Percentiles rank a stretch among this genome's conserved stretches.
These are phyloP conservation scores for Globisporangium heterothallicum DNA, from an alignment of 352 stramenopile genomes.

Conservation along the genomic window DNA sequence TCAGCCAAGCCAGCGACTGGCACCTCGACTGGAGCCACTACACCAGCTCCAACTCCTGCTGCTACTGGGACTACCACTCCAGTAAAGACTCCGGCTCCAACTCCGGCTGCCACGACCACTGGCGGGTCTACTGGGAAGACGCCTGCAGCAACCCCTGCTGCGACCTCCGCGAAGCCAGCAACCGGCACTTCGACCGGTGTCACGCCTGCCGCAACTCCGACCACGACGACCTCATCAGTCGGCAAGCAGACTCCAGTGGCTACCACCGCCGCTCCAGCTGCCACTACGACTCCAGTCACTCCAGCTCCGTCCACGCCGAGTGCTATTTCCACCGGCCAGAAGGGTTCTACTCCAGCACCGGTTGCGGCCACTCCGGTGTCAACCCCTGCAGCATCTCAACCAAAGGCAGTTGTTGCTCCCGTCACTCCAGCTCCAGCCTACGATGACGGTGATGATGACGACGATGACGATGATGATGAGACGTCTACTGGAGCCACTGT, in stretches of 20 bases:
- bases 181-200: neutral
- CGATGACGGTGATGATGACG: neutral
- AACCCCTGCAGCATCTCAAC: neutral
- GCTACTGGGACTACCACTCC: slow-evolving; percentile 3
- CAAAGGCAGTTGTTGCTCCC: neutral
- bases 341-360: neutral
- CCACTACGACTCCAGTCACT: slow-evolving; percentile 2
- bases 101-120: slow-evolving; percentile 1
- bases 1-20: slow-evolving; percentile 10
- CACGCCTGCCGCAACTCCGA: neutral
- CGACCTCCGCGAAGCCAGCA: slow-evolving; percentile 4
- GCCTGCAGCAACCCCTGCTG: slow-evolving; percentile 3
- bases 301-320: neutral
- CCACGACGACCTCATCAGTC: neutral
- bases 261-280: slow-evolving; percentile 1
- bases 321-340: neutral
- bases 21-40: neutral
- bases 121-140: neutral
- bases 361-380: slow-evolving; percentile 1
- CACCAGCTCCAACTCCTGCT: slow-evolving; percentile 11
- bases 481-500: neutral
- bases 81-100: slow-evolving; percentile 7
- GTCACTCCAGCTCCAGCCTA: slow-evolving; percentile 3
- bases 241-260: neutral
- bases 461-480: slow-evolving; percentile 14